Evolutionary conservation across 106 monocot genomes (phyloP), one percentile per base, ranked within the genome.

Genomic region (Phalaenopsis equestris): DNA sequence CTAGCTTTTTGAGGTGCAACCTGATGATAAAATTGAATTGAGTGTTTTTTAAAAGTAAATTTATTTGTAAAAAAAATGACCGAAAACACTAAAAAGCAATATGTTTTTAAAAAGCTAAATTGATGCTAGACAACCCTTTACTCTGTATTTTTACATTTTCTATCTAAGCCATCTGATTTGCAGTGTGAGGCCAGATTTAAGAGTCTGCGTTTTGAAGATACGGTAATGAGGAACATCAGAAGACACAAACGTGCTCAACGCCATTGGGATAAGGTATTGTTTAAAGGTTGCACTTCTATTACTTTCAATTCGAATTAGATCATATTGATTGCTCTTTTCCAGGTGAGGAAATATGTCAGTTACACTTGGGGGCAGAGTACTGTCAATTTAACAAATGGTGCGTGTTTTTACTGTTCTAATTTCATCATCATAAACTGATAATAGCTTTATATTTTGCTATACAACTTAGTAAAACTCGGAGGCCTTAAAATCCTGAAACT

Each of bases 291-390:
- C 37, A 42, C 36, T 73, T 21, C 16, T 47, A 56, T 72, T 77
- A 21, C 6, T 37, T 72, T 36, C 45, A 49, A 39, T 73, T 80
- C 36, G 41, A 78, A 79, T 38, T 36, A 30, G 19, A 3, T 52
- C 24, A 9, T 48, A 79, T 39, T 39, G 47, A 79, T 80, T 80
- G 3, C 12, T 14, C 80, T 55, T 79, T 19, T 73, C 16, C 39
- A 95, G 94, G 42, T 95, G 80, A 84, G 94, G 78, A 95, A 92
- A 79, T 95, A 90, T 83, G 94, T 95, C 41, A 87, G 81, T 83
- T 92, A 87, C 77, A 95, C 92, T 36, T 95, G 94, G 94, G 91
- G 92, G 17, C 83, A 72, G 1, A 90, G 87, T 77, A 87, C 86
- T 73, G 65, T 92, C 85, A 81, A 90, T 79, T 77, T 56, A 79